Base-by-base conservation (phyloP, 78 protist species). In the Dictyostelium intermedium region DNA sequence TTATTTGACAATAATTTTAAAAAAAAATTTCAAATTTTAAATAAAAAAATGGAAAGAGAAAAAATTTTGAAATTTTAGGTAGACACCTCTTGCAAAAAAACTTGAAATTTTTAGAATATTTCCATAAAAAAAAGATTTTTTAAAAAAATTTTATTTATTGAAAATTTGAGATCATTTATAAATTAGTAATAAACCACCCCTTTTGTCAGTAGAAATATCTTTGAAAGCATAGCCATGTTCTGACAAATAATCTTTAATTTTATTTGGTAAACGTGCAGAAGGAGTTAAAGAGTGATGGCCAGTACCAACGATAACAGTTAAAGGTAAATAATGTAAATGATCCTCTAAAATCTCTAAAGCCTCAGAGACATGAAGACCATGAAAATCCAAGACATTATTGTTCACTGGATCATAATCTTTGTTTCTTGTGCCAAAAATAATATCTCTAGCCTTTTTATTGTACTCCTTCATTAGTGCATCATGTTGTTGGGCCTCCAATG, bases 291-390 rank as follows among this genome's bases (percentile, higher is more conserved):
- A 5, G 74, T 85, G 92, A 37, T 85, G 92, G 6, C 92, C 92
- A 16, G 92, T 86, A 14, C 92, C 92, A 77, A 86, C 35, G 8
- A 86, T 86, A 20, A 86, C 10, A 2, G 14, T 23, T 47, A 47
- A 5, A 45, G 86, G 50, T 60, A 56, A 56, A 56, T 5, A 5
- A 27, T 18, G 60, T 18, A 85, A 74, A 10, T 60, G 20, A 35
- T 86, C 66, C 25, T 77, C 76, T 23, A 86, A 18, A 7, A 74
- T 77, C 34, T 86, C 92, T 2, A 76, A 18, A 25, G 92, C 92
- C 16, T 86, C 92, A 25, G 16, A 16, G 2, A 86, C 92, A 60
- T 86, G 92, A 34, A 86, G 41, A 27, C 92, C 92, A 77, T 86
- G 92, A n/a, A 86, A 30, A 86, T 86, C 92, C 35, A 86, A 30